Evolutionary conservation across 2,329 filamentous ascomycete species (phyloP).

Genomic region (Coniochaeta pulveracea): DNA sequence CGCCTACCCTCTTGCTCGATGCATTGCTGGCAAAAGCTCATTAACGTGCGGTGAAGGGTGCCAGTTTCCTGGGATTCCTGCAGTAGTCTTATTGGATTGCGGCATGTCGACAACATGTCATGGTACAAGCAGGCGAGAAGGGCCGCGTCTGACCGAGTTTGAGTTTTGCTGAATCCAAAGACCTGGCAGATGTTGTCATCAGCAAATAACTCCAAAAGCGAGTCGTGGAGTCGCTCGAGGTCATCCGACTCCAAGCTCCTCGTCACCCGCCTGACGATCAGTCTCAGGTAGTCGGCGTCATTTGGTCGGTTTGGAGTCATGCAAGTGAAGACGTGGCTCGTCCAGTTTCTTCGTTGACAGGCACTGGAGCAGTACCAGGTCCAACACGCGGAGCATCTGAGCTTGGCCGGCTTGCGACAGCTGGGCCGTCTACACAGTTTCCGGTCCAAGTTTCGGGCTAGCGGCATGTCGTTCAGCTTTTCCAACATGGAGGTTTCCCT

Average conservation of each 20-base stretch:
- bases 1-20: not conserved
- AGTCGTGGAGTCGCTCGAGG: not conserved
- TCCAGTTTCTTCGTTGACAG: not conserved
- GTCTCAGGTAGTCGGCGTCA: not conserved
- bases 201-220: not conserved
- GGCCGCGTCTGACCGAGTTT: not conserved
- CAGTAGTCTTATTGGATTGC: not conserved
- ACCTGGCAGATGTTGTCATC: not conserved
- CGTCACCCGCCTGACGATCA: not conserved
- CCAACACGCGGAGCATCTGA: not conserved
- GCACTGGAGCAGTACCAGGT: not conserved
- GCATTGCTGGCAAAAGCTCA: not conserved
- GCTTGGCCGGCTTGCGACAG: not conserved
- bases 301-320: not conserved
- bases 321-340: not conserved
- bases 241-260: not conserved
- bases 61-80: not conserved
- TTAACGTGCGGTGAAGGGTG: not conserved
- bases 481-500: not conserved
- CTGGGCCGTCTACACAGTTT: not conserved
- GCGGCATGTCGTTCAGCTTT: not conserved
- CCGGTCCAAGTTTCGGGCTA: not conserved
- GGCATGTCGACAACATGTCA: not conserved
- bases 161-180: not conserved
- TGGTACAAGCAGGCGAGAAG: not conserved